These are phyloP conservation scores for Vinca minor DNA, from an alignment of 257 asterid genomes.

Conservation along the genomic window DNA sequence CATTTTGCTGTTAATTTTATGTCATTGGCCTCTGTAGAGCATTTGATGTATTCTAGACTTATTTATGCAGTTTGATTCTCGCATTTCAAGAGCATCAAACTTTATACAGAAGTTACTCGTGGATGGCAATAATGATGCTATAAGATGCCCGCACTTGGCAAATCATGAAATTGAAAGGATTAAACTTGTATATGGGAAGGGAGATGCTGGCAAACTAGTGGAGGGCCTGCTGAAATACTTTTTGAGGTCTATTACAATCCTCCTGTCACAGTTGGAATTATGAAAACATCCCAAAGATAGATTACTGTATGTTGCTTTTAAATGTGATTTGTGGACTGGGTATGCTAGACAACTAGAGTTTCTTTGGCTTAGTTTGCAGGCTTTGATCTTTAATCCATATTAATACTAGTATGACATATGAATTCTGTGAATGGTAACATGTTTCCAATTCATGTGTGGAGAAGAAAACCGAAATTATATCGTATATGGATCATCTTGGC, in stretches of 20 bases:
- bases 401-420: not conserved
- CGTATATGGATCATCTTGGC: not conserved
- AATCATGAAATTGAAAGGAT: constrained; percentile 74
- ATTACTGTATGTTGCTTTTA: not conserved
- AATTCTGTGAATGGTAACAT: not conserved
- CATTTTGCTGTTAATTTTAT: not conserved
- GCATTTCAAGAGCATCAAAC: constrained; percentile 55
- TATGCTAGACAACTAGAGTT: no score
- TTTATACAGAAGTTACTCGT: constrained; percentile 47
- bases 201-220: constrained; percentile 47
- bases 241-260: constrained; percentile 39
- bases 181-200: constrained; percentile 62
- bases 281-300: constrained; percentile 1
- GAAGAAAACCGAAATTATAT: not conserved
- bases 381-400: not conserved
- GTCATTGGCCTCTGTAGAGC: constrained; percentile 9
- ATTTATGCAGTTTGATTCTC: constrained; percentile 68
- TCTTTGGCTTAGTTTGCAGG: not conserved
- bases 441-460: not conserved
- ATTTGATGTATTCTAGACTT: constrained; percentile 22
- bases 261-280: constrained; percentile 1
- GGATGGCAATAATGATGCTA: constrained; percentile 34
- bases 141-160: constrained; percentile 77
- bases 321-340: not conserved
- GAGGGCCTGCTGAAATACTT: constrained; percentile 63